Conservation (phyloP, 208 protist species). For the Tritrichomonas musculus region DNA sequence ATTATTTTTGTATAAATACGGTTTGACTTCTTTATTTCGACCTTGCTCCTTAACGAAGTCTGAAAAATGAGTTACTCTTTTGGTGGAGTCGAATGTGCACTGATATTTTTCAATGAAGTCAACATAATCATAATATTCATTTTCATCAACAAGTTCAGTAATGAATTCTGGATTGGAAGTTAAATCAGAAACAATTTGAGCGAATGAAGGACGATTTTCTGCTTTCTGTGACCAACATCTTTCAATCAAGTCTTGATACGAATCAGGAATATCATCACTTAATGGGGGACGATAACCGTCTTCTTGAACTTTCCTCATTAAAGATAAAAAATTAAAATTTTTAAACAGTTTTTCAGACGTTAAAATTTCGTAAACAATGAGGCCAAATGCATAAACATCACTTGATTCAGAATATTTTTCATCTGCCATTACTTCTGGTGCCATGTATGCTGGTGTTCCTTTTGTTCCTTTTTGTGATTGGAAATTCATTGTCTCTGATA, state of each 20-base stretch:
- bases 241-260: background rate
- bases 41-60: no score
- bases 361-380: conserved; percentile 54
- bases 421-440: background rate
- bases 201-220: background rate
- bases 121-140: no score
- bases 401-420: conserved; percentile 43
- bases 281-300: background rate
- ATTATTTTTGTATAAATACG: no score
- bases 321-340: background rate
- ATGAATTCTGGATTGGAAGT: background rate
- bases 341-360: conserved; percentile 42
- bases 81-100: no score
- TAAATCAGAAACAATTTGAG: background rate
- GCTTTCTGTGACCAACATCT: background rate
- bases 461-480: background rate
- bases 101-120: no score
- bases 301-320: background rate
- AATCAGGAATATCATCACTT: background rate
- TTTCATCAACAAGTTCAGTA: no score
- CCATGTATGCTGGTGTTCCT: conserved; percentile 28
- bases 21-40: no score
- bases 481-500: no score
- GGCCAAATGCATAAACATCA: conserved; percentile 53
- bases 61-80: no score